Evolutionary conservation across 2,329 filamentous ascomycete genomes (phyloP).

Genomic region (Dothiorella sarmentorum): DNA sequence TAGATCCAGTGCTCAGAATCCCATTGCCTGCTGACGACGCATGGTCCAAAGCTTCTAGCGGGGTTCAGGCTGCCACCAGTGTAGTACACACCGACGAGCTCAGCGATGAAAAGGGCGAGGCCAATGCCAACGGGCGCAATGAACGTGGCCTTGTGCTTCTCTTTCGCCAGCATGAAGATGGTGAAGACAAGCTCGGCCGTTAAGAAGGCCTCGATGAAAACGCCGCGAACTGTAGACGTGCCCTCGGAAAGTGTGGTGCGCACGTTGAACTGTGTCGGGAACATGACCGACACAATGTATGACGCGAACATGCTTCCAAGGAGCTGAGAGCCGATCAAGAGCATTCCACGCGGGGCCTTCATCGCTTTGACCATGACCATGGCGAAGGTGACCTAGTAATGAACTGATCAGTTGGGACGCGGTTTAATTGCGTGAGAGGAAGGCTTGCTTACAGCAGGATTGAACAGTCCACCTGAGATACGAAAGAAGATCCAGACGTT

Average conservation of each 20-base stretch:
- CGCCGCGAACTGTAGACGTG: conserved; percentile 31
- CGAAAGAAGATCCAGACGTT: conserved; percentile 42
- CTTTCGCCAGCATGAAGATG: conserved; percentile 61
- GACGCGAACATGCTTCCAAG: conserved; percentile 36
- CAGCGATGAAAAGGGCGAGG: conserved; percentile 62
- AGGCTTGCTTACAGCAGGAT: conserved; percentile 40
- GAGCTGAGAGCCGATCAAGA: conserved; percentile 37
- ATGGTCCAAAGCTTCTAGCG: conserved; percentile 40
- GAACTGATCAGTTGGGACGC: not conserved
- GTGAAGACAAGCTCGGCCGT: conserved; percentile 40
- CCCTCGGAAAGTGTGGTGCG: conserved; percentile 34
- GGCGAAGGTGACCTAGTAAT: conserved; percentile 33
- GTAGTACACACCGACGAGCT: conserved; percentile 48
- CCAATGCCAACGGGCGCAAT: conserved; percentile 71
- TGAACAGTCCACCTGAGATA: conserved; percentile 39
- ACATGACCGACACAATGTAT: conserved; percentile 33
- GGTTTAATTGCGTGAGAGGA: no score
- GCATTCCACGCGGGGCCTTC: conserved; percentile 25
- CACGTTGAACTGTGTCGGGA: conserved; percentile 34
- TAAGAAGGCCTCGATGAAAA: conserved; percentile 41
- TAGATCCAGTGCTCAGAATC: conserved; percentile 44
- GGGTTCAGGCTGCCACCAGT: conserved; percentile 45
- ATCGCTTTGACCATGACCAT: conserved; percentile 35
- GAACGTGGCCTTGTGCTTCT: conserved; percentile 71
- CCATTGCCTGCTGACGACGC: conserved; percentile 37